Evolutionary conservation across 140 eudicot genomes (phyloP).

Genomic region (Ambrosia hybrid): DNA sequence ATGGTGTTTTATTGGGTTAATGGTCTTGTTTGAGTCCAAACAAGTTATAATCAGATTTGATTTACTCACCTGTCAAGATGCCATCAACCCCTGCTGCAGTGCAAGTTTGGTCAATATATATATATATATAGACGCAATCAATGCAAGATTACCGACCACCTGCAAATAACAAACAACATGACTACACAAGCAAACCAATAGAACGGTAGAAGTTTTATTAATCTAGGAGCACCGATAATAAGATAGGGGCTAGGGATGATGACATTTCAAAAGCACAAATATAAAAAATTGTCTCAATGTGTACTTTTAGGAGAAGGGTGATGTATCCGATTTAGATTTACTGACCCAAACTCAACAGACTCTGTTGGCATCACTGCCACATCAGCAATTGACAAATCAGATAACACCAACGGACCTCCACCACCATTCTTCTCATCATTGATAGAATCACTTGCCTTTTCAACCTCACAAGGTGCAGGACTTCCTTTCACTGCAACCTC

Average conservation of each 20-base stretch:
- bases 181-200: slow-evolving; percentile 28
- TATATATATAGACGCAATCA: slow-evolving; percentile 1
- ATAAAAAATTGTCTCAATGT: slow-evolving; percentile 74
- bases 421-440: slow-evolving; percentile 28
- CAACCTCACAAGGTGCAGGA: slow-evolving; percentile 27
- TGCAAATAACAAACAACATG: not conserved
- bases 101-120: not conserved
- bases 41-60: not conserved
- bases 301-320: slow-evolving; percentile 95
- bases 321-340: slow-evolving; percentile 93
- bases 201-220: slow-evolving; percentile 30
- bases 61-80: slow-evolving; percentile 1
- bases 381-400: slow-evolving; percentile 57
- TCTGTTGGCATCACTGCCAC: slow-evolving; percentile 62
- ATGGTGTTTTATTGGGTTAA: too few relatives aligned
- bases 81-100: not conserved
- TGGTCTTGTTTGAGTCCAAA: too few relatives aligned
- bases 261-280: slow-evolving; percentile 47
- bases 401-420: slow-evolving; percentile 25
- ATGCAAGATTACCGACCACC: slow-evolving; percentile 20
- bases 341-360: too few relatives aligned
- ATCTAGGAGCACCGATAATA: slow-evolving; percentile 27
- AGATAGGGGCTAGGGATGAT: slow-evolving; percentile 22
- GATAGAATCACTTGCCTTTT: slow-evolving; percentile 5
- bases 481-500: slow-evolving; percentile 15